Conservation (phyloP, 768 basidiomycete species). For the Pisolithus marmoratus region DNA sequence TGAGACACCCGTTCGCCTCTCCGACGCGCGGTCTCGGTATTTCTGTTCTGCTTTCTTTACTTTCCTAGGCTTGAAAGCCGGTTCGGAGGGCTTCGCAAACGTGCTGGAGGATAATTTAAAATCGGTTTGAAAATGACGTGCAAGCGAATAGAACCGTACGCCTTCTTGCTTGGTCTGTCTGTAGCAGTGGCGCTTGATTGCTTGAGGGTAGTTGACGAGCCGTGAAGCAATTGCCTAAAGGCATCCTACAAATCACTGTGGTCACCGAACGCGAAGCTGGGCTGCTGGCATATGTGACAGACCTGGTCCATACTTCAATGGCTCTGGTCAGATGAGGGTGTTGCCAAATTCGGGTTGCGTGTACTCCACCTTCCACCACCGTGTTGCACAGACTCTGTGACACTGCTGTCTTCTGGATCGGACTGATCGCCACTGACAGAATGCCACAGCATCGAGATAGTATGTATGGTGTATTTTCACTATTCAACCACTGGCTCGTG, state of each 20-base stretch:
- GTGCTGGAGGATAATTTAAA: slow-evolving; percentile 31
- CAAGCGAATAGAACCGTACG: slow-evolving; percentile 10
- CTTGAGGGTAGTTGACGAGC: slow-evolving; percentile 10
- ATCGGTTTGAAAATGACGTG: neutral
- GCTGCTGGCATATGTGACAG: neutral
- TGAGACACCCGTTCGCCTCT: slow-evolving; percentile 58
- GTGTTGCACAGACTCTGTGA: too few species aligned
- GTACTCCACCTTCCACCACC: too few species aligned
- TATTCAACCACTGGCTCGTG: too few species aligned
- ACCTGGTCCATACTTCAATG: slow-evolving; percentile 25
- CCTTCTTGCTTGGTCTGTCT: slow-evolving; percentile 9
- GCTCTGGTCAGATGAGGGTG: neutral
- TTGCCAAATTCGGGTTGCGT: neutral
- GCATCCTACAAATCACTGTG: slow-evolving; percentile 42
- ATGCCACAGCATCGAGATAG: too few species aligned
- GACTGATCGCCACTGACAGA: too few species aligned
- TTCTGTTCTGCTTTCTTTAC: slow-evolving; percentile 54
- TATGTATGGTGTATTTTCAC: too few species aligned
- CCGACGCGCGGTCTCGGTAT: slow-evolving; percentile 75
- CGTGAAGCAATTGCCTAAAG: slow-evolving; percentile 48
- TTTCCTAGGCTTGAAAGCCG: slow-evolving; percentile 78
- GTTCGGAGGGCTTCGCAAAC: slow-evolving; percentile 44
- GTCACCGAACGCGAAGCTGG: neutral
- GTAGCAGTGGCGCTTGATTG: slow-evolving; percentile 1
- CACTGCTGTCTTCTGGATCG: too few species aligned